Evolutionary conservation across 78 protist genomes (phyloP).

Genomic region (Protostelium mycophagum): DNA sequence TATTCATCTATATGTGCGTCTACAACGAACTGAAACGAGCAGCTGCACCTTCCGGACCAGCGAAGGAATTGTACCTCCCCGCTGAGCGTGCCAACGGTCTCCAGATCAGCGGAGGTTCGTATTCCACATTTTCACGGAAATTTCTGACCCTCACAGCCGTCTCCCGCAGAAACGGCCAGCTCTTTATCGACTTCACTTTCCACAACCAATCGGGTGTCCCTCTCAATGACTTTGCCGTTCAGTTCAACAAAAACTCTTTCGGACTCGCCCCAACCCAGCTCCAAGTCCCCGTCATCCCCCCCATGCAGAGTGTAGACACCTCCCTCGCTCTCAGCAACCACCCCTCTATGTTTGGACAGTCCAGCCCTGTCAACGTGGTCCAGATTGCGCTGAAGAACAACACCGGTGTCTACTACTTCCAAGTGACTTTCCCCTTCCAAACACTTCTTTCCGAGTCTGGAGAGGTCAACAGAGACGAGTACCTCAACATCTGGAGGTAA

Average conservation of each 20-base stretch:
- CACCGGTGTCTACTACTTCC: constrained; percentile 18
- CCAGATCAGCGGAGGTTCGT: constrained; percentile 43
- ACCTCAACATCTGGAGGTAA: constrained; percentile 39
- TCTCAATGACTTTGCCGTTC: constrained; percentile 46
- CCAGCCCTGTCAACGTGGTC: constrained; percentile 41
- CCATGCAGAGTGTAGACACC: not conserved
- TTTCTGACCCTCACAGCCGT: too few species aligned
- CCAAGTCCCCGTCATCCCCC: constrained; percentile 1
- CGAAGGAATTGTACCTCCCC: constrained; percentile 23
- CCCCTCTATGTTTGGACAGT: constrained; percentile 33
- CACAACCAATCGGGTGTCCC: constrained; percentile 9
- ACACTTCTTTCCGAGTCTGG: constrained; percentile 24
- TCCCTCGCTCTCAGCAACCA: constrained; percentile 17
- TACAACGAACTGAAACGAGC: not conserved
- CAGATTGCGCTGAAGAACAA: constrained; percentile 5
- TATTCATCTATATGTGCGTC: too few species aligned
- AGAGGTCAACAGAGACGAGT: constrained; percentile 34
- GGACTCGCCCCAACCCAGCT: constrained; percentile 45
- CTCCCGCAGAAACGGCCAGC: constrained; percentile 38
- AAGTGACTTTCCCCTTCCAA: constrained; percentile 35
- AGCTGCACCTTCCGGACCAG: not conserved
- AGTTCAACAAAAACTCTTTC: constrained; percentile 54
- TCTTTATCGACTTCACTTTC: constrained; percentile 32
- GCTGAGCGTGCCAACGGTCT: constrained; percentile 26
- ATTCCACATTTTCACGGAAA: too few species aligned